These are phyloP conservation scores for Fusarium mexicanum DNA, from an alignment of 2,329 filamentous ascomycete species.

Conservation along the genomic window DNA sequence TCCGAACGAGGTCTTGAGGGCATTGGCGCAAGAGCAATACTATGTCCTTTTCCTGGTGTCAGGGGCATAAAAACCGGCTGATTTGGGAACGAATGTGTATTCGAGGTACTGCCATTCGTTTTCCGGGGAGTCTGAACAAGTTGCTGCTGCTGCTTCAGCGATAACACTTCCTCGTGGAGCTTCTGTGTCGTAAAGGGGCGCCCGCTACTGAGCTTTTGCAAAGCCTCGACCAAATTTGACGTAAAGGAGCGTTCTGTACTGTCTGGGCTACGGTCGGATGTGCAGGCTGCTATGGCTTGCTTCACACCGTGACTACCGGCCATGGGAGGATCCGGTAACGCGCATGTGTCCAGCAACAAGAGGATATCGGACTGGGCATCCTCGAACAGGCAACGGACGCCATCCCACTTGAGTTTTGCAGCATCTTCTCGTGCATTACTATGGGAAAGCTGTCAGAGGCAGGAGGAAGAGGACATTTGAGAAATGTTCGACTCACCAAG, in stretches of 20 bases:
- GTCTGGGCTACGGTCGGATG: conserved; percentile 59
- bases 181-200: conserved; percentile 66
- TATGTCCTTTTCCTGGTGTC: conserved; percentile 63
- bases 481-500: conserved; percentile 62
- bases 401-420: conserved; percentile 71
- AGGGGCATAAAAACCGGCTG: conserved; percentile 65
- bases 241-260: conserved; percentile 66
- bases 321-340: conserved; percentile 60
- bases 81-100: conserved; percentile 48
- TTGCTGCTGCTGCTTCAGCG: conserved; percentile 57
- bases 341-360: conserved; percentile 70
- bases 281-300: conserved; percentile 70
- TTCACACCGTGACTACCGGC: conserved; percentile 66
- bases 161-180: conserved; percentile 65
- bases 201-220: conserved; percentile 62
- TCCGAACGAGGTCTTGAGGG: conserved; percentile 44
- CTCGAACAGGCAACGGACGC: conserved; percentile 69
- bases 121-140: conserved; percentile 53
- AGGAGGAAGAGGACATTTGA: conserved; percentile 21
- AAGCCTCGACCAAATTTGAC: conserved; percentile 63
- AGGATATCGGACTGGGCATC: conserved; percentile 71
- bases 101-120: conserved; percentile 57
- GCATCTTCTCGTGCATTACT: conserved; percentile 68
- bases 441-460: conserved; percentile 50
- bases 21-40: conserved; percentile 62